A percentile compares a stretch with the other conserved stretches of the same genome.
phyloP scores from a whole-genome alignment of 1,139 yeast genomes.

The Yamadazyma taylorii region DNA sequence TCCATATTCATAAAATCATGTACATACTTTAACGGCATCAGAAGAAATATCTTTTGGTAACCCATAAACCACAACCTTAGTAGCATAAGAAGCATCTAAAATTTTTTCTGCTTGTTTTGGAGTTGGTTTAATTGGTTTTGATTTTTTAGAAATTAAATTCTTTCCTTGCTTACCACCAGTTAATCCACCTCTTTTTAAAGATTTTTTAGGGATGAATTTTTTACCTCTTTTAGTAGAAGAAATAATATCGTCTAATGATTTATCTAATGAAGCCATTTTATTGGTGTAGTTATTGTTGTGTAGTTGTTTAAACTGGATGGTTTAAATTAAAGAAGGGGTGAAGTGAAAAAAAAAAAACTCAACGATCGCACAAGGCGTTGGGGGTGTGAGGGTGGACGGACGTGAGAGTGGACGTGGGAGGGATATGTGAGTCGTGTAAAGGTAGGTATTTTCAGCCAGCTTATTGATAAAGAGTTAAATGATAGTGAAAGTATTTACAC shows the following conservation, averaged over 20 bases:
- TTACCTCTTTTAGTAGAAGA: constrained; percentile 50
- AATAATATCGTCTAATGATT: constrained; percentile 94
- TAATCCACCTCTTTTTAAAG: not conserved
- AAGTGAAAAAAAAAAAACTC: not conserved
- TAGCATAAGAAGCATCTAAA: constrained; percentile 59
- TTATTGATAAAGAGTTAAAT: too few relatives aligned
- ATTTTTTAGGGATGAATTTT: constrained; percentile 26
- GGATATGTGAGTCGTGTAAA: too few relatives aligned
- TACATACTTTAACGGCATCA: constrained; percentile 81
- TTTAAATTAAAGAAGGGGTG: not conserved
- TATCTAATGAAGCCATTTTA: constrained; percentile 55
- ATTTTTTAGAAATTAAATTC: constrained; percentile 24
- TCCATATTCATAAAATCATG: constrained; percentile 1
- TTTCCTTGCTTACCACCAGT: constrained; percentile 22
- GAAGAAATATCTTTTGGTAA: constrained; percentile 78
- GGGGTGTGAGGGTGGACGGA: too few relatives aligned
- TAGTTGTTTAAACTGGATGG: constrained; percentile 1
- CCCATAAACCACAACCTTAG: constrained; percentile 74
- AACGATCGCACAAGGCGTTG: not conserved
- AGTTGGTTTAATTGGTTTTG: constrained; percentile 36
- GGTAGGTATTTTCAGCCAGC: too few relatives aligned
- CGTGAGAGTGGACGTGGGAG: too few relatives aligned
- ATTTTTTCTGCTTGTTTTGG: constrained; percentile 30
- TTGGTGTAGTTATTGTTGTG: not conserved
- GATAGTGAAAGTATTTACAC: too few relatives aligned